These are phyloP conservation scores for Hanseniaspora meyeri DNA, from an alignment of 805 yeast species.

Conservation along the genomic window DNA sequence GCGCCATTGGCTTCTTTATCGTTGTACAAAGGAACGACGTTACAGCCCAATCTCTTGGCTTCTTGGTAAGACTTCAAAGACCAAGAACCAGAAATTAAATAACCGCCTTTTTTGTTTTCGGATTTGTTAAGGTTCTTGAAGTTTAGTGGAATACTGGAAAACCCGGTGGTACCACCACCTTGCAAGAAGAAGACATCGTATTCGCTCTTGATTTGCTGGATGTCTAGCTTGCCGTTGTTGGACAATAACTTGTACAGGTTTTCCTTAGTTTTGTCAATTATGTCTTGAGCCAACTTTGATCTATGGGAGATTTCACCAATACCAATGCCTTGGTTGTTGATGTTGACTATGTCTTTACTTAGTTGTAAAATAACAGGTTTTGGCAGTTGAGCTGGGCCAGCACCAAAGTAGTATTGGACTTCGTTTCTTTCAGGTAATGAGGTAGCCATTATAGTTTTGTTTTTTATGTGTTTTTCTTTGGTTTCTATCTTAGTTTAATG, in stretches of 20 bases:
- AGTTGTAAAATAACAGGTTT: slow-evolving; percentile 76
- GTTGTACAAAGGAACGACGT: slow-evolving; percentile 56
- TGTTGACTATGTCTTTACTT: slow-evolving; percentile 67
- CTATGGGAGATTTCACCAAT: slow-evolving; percentile 95
- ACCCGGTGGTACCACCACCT: slow-evolving; percentile 97
- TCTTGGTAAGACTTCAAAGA: slow-evolving; percentile 79
- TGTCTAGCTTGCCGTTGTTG: slow-evolving; percentile 14
- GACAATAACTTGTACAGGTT: slow-evolving; percentile 43
- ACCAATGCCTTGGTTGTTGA: slow-evolving; percentile 62
- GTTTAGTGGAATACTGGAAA: slow-evolving; percentile 76
- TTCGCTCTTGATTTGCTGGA: slow-evolving; percentile 65
- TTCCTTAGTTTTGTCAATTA: slow-evolving; percentile 64
- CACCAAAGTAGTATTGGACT: slow-evolving; percentile 72
- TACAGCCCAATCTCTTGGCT: slow-evolving; percentile 70
- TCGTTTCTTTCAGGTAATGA: slow-evolving; percentile 10
- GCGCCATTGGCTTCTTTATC: slow-evolving; percentile 44
- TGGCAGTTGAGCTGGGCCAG: slow-evolving; percentile 96
- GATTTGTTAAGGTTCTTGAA: slow-evolving; percentile 21
- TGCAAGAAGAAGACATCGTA: slow-evolving; percentile 91
- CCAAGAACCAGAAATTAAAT: slow-evolving; percentile 90
- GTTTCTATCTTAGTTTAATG: neutral
- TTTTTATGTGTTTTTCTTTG: too few species aligned
- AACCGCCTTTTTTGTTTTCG: slow-evolving; percentile 56
- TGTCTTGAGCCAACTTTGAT: slow-evolving; percentile 63
- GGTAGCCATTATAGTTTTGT: neutral